Evolutionary conservation across 2,329 filamentous ascomycete genomes (phyloP).

Genomic region (Cladosporium sp.): DNA sequence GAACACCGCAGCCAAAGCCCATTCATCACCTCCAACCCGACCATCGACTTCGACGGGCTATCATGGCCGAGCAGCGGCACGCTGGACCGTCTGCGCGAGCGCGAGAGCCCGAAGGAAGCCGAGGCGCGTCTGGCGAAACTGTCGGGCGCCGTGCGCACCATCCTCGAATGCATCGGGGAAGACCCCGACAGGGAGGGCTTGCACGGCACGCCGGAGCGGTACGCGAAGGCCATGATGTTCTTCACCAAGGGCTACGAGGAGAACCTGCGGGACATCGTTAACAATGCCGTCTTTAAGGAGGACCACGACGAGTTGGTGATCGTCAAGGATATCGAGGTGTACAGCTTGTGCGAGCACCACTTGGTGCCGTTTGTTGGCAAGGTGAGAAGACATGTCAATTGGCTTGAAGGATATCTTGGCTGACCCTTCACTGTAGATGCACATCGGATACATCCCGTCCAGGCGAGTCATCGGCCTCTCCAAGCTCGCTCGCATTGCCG

Average conservation of each 20-base stretch:
- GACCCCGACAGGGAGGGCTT: slow-evolving; percentile 62
- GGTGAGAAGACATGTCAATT: slow-evolving; percentile 47
- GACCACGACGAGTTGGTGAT: slow-evolving; percentile 97
- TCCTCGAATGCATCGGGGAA: slow-evolving; percentile 63
- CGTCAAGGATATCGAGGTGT: slow-evolving; percentile 95
- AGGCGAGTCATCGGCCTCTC: slow-evolving; percentile 91
- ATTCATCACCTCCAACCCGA: slow-evolving; percentile 47
- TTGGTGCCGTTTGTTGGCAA: slow-evolving; percentile 95
- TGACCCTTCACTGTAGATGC: slow-evolving; percentile 63
- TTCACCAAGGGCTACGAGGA: slow-evolving; percentile 97
- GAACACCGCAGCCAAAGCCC: slow-evolving; percentile 44
- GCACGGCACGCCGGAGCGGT: slow-evolving; percentile 70
- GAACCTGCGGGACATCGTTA: slow-evolving; percentile 87
- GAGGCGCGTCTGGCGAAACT: slow-evolving; percentile 56
- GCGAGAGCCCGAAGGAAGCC: slow-evolving; percentile 51
- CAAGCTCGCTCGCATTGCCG: slow-evolving; percentile 90
- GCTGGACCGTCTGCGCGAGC: slow-evolving; percentile 27
- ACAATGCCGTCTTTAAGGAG: slow-evolving; percentile 91
- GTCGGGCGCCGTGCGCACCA: slow-evolving; percentile 59
- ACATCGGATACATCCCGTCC: slow-evolving; percentile 95
- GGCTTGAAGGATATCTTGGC: background rate
- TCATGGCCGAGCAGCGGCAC: slow-evolving; percentile 49
- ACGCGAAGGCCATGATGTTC: slow-evolving; percentile 92
- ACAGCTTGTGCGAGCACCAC: slow-evolving; percentile 94
- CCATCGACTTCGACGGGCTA: slow-evolving; percentile 53